Conservation (phyloP, 371 early-diverging fungal species). For the Actinomortierella wolfii region DNA sequence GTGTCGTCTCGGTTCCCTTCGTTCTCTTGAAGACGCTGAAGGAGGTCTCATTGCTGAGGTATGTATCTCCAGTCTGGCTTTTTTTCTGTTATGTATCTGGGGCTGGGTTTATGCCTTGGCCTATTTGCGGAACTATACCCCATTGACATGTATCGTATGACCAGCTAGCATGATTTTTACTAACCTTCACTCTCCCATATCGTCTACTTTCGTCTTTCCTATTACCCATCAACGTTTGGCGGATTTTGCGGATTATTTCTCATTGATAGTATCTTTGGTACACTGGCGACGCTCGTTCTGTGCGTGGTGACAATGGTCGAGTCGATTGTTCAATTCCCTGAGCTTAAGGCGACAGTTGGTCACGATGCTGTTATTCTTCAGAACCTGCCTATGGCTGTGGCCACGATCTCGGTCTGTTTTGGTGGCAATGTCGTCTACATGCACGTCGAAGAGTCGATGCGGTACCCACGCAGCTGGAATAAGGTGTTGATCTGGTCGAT, state of each 20-base stretch:
- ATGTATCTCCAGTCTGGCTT: too few species aligned
- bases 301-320: constrained; percentile 43
- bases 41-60: constrained; percentile 58
- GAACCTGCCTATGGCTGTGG: constrained; percentile 61
- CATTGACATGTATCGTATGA: too few species aligned
- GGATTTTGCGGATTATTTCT: neutral
- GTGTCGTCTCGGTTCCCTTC: constrained; percentile 51
- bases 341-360: constrained; percentile 28
- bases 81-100: too few species aligned
- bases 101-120: too few species aligned
- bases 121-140: too few species aligned
- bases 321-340: constrained; percentile 33
- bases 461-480: constrained; percentile 72
- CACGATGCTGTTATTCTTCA: constrained; percentile 56
- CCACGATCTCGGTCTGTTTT: constrained; percentile 75
- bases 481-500: constrained; percentile 71
- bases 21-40: constrained; percentile 60
- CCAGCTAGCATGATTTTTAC: too few species aligned
- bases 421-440: constrained; percentile 84
- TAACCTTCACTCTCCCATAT: too few species aligned
- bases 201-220: too few species aligned
- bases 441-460: constrained; percentile 85
- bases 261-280: constrained; percentile 51
- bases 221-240: too few species aligned
- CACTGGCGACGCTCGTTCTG: constrained; percentile 50